Conservation (phyloP, 1,139 yeast species). For the Scheffersomyces quercinus region DNA sequence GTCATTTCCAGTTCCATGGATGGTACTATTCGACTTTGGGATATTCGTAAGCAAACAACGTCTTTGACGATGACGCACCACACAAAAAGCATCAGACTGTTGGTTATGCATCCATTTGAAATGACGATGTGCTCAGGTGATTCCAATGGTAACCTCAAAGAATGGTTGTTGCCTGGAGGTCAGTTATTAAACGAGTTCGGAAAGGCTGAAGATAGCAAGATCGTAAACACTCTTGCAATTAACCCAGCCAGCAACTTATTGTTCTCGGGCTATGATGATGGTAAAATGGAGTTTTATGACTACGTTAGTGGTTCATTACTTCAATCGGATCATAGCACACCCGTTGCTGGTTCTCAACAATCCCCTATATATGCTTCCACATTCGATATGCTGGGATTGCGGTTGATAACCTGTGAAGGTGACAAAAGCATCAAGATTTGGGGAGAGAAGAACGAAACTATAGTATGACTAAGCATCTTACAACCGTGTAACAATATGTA, state of each 20-base stretch:
- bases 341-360: constrained; percentile 69
- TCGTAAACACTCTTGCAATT: constrained; percentile 68
- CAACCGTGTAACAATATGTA: too few relatives aligned
- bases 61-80: constrained; percentile 77
- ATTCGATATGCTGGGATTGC: constrained; percentile 78
- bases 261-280: constrained; percentile 86
- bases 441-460: constrained; percentile 48
- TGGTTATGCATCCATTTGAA: constrained; percentile 70
- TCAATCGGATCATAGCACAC: constrained; percentile 54
- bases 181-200: constrained; percentile 53
- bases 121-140: constrained; percentile 74
- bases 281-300: constrained; percentile 75
- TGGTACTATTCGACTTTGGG: constrained; percentile 86
- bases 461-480: too few relatives aligned
- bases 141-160: constrained; percentile 75
- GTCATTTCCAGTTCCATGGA: constrained; percentile 83
- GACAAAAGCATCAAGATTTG: constrained; percentile 89
- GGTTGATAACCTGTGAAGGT: constrained; percentile 83
- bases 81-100: constrained; percentile 73
- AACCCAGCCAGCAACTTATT: constrained; percentile 65
- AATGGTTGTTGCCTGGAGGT: constrained; percentile 85
- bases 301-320: constrained; percentile 67
- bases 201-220: constrained; percentile 42
- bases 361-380: constrained; percentile 69
- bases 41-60: constrained; percentile 45